Conservation (phyloP, 768 basidiomycete species). For the Russula lepida region DNA sequence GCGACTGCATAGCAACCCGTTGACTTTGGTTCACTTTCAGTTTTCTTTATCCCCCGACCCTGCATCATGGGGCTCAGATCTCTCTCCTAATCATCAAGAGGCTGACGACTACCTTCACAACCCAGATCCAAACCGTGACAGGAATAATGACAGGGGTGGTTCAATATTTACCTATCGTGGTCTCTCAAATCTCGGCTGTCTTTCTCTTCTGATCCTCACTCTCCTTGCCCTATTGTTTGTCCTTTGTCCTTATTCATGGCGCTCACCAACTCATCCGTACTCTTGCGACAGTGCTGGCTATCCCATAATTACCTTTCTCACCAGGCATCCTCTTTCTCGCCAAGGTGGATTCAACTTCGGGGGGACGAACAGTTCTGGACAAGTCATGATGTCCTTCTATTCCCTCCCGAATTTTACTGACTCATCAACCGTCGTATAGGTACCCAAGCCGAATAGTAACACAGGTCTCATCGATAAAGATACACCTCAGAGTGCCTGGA, state of each 20-base stretch:
- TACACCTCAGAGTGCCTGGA: slow-evolving; percentile 49
- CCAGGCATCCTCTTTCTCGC: slow-evolving; percentile 19
- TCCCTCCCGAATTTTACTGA: not conserved
- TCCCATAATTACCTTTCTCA: slow-evolving; percentile 30
- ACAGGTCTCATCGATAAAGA: slow-evolving; percentile 50
- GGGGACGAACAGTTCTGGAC: slow-evolving; percentile 41
- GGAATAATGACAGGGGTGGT: slow-evolving; percentile 29
- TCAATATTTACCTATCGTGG: slow-evolving; percentile 34
- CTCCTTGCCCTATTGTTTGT: slow-evolving; percentile 20
- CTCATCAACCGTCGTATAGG: slow-evolving; percentile 29
- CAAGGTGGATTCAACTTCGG: slow-evolving; percentile 39
- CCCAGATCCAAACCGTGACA: slow-evolving; percentile 27
- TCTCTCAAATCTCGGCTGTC: slow-evolving; percentile 34
- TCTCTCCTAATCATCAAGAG: slow-evolving; percentile 20
- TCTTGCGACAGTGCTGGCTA: slow-evolving; percentile 28
- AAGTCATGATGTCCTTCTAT: slow-evolving; percentile 24
- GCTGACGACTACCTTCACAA: slow-evolving; percentile 29
- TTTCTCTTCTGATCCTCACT: slow-evolving; percentile 17
- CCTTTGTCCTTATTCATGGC: not conserved
- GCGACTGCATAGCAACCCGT: not conserved
- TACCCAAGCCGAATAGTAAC: slow-evolving; percentile 41
- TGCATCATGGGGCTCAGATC: slow-evolving; percentile 26
- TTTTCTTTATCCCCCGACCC: slow-evolving; percentile 27
- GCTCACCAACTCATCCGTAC: not conserved
- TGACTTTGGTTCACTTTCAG: not conserved